These are phyloP conservation scores for Alternaria ethzedia DNA, from an alignment of 2,329 filamentous ascomycete genomes.

Conservation along the genomic window DNA sequence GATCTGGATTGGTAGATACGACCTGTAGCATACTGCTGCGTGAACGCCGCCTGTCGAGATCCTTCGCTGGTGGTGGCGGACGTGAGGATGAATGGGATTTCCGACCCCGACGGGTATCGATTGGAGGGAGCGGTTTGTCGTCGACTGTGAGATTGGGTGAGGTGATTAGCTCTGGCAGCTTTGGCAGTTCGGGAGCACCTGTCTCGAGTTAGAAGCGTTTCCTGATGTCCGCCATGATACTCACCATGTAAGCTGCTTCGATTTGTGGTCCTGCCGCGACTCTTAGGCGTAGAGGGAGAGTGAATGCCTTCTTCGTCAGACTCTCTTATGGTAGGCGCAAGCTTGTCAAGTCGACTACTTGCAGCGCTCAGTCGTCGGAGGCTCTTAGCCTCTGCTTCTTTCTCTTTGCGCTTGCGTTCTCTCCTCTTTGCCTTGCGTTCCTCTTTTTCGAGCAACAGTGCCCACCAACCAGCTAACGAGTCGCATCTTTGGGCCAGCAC, in stretches of 20 bases:
- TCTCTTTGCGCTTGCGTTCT: slow-evolving; percentile 84
- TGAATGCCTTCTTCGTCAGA: slow-evolving; percentile 76
- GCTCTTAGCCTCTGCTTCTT: slow-evolving; percentile 79
- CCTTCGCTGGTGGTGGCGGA: slow-evolving; percentile 85
- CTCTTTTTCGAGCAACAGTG: slow-evolving; percentile 91
- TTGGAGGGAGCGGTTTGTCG: slow-evolving; percentile 66
- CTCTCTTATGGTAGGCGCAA: slow-evolving; percentile 77
- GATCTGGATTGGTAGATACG: slow-evolving; percentile 72
- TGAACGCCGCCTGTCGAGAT: slow-evolving; percentile 69
- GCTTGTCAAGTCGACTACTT: slow-evolving; percentile 82
- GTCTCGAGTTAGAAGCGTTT: slow-evolving; percentile 49
- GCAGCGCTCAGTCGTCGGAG: slow-evolving; percentile 85
- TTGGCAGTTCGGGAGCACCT: slow-evolving; percentile 72
- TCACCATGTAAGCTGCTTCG: slow-evolving; percentile 62
- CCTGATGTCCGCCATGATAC: slow-evolving; percentile 6
- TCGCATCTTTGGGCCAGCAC: slow-evolving; percentile 91
- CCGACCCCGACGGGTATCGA: slow-evolving; percentile 79
- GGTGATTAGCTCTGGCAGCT: slow-evolving; percentile 68
- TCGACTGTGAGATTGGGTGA: slow-evolving; percentile 50
- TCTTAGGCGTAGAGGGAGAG: slow-evolving; percentile 64
- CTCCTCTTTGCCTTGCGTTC: slow-evolving; percentile 80
- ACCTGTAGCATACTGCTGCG: slow-evolving; percentile 86
- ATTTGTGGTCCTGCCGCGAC: slow-evolving; percentile 78
- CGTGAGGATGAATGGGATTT: slow-evolving; percentile 80
- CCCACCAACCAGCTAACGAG: slow-evolving; percentile 93